Evolutionary conservation across 2,329 filamentous ascomycete genomes (phyloP), one percentile per base, ranked within the genome.

Genomic region (Pestalotiopsis sp.): DNA sequence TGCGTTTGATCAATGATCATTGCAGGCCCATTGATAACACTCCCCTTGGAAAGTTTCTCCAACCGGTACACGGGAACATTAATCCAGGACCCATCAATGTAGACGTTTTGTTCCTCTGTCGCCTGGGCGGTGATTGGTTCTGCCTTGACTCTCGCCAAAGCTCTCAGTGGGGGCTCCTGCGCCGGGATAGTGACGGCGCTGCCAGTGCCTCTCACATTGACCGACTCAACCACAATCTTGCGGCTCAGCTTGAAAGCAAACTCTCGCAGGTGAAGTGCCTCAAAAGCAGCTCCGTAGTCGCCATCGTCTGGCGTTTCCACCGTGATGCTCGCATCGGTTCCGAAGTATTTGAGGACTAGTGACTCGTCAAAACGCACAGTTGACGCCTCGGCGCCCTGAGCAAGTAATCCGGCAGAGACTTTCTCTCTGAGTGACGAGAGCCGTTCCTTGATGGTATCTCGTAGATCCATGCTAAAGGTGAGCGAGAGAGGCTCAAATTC

Each of bases 1-100:
- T 94, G 92, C 0, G 89, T 91, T 57, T 88, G 87, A 73, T 91
- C 92, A 35, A 91, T 90, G 66, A 94, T 85, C 73, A 93, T 63
- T 0, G 79, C 78, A 0, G 80, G 80, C 0, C 79, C 80, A 3
- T 67, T 57, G 30, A 80, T 70, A 0, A 69, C 64, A 13, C 67
- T 68, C 1, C 71, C 70, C 61, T 70, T 70, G 4, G 70, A 59
- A 2, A 79, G 66, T 9, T 69, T 58, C 10, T 71, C 72, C 5
- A 79, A 73, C 10, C 70, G 71, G 61, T 75, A 79, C 3, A 80
- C 70, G 3, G 69, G 71, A 1, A 74, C 72, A 4, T 75, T 66
- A 4, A 64, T 65, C 76, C 75, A 78, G 10, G 65, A 65, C 9
- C 73, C 73, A 5, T 75, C 70, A 40, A 78, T 73, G 48, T 77